phyloP scores from a whole-genome alignment of 116 monocot species.

The Dioscorea cayenensis region DNA sequence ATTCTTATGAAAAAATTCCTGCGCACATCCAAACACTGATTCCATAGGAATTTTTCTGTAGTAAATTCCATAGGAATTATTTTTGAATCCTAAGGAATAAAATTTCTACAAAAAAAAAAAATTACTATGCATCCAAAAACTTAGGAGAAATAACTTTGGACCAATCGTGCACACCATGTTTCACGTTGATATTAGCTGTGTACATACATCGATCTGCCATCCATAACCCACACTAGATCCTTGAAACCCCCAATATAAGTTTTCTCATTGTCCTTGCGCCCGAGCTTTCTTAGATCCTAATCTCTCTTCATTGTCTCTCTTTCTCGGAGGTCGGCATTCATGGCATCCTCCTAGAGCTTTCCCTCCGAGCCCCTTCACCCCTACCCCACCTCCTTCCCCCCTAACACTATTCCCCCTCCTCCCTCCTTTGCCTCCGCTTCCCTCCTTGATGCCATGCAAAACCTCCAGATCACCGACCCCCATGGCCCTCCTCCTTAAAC shows the following conservation, averaged over 20 bases:
- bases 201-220: no score
- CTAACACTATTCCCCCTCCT: constrained; percentile 7
- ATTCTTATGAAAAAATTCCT: no score
- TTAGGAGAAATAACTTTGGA: no score
- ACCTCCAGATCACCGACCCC: constrained; percentile 36
- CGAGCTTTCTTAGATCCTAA: background rate
- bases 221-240: background rate
- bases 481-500: background rate
- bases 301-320: background rate
- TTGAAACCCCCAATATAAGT: background rate
- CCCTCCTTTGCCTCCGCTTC: background rate
- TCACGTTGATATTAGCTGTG: no score
- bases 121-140: no score
- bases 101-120: no score
- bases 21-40: no score
- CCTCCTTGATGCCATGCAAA: constrained; percentile 26
- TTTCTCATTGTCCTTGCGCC: background rate
- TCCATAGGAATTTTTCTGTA: no score
- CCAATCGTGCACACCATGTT: no score
- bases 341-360: background rate
- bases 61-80: no score
- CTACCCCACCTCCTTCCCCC: constrained; percentile 5
- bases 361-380: constrained; percentile 5
- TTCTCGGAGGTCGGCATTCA: background rate
- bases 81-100: no score